A percentile compares a stretch with the other conserved stretches of the same genome.
Evolutionary conservation across 257 asterid genomes (phyloP).

Genomic region (Lantana camara): DNA sequence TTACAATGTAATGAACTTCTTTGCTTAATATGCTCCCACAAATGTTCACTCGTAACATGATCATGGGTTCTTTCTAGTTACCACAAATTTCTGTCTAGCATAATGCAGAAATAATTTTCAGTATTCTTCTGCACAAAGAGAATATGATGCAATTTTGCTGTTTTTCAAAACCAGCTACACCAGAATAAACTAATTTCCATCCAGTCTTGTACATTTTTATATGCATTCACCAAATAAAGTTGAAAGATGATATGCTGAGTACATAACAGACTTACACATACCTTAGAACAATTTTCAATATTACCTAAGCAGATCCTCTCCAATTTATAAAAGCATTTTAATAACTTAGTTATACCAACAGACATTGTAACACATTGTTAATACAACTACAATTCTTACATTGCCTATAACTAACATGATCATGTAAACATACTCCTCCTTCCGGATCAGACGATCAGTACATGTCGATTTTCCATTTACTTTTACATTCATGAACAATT

Average conservation of each 20-base stretch:
- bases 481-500: not conserved
- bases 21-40: not conserved
- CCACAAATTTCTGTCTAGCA: not conserved
- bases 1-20: not conserved
- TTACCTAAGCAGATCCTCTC: not conserved
- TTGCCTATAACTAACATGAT: conserved; percentile 4
- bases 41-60: not conserved
- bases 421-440: not conserved
- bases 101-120: not conserved
- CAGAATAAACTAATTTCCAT: not conserved
- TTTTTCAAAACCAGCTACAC: not conserved
- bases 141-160: not conserved
- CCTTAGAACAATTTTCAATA: not conserved
- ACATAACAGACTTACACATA: not conserved
- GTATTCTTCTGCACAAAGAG: not conserved
- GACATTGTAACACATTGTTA: not conserved
- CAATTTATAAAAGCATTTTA: not conserved
- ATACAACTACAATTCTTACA: not conserved
- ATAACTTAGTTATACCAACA: not conserved
- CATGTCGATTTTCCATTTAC: not conserved
- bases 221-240: not conserved
- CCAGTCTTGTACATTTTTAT: not conserved
- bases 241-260: not conserved
- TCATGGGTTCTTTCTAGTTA: not conserved
- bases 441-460: not conserved